These are phyloP conservation scores for Acanthamoeba sp. DNA, from an alignment of 208 protist species.

Conservation along the genomic window DNA sequence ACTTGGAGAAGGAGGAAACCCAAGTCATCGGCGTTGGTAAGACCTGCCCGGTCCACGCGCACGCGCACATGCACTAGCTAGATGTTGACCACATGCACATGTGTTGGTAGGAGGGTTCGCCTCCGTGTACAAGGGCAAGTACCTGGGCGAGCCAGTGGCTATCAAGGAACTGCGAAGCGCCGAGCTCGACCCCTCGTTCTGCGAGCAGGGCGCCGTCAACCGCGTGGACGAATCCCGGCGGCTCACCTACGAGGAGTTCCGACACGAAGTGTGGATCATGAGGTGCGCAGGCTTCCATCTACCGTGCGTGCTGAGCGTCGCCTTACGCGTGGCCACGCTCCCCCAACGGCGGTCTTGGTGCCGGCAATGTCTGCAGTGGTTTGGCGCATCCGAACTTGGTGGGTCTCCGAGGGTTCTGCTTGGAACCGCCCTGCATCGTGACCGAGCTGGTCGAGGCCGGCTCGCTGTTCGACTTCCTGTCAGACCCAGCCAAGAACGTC, in stretches of 20 bases:
- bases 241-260: too few relatives aligned
- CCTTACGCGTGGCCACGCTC: too few relatives aligned
- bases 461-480: constrained; percentile 12
- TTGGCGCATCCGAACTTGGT: constrained; percentile 40
- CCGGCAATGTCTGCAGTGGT: background rate
- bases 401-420: background rate
- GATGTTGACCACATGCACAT: too few relatives aligned
- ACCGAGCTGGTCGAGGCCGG: background rate
- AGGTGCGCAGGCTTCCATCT: background rate
- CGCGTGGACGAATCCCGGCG: background rate
- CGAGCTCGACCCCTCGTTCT: background rate
- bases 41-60: too few relatives aligned
- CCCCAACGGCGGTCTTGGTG: too few relatives aligned
- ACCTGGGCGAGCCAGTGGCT: constrained; percentile 19
- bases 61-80: too few relatives aligned
- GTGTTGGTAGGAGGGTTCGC: background rate
- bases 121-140: constrained; percentile 55
- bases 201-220: background rate
- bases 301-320: too few relatives aligned
- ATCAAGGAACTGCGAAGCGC: constrained; percentile 44
- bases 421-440: constrained; percentile 60
- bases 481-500: background rate
- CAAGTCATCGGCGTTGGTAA: background rate
- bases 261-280: constrained; percentile 74
- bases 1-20: constrained; percentile 38